Evolutionary conservation across 176 grass and related monocot genomes (phyloP).

Genomic region (Triticum monococcum): DNA sequence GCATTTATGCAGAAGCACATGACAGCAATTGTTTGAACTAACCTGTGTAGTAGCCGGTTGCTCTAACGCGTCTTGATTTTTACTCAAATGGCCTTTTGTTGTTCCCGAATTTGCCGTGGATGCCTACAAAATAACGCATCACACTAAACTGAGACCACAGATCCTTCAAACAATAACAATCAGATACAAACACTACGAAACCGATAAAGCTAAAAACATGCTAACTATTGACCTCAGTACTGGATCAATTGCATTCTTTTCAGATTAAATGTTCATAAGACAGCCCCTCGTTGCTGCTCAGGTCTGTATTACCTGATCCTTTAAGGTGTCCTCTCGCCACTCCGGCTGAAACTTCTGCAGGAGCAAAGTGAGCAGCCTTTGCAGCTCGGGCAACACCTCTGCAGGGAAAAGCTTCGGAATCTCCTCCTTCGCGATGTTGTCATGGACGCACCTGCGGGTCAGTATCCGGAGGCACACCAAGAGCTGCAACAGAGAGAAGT

Average conservation of each 20-base stretch:
- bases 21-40: background rate
- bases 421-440: constrained; percentile 53
- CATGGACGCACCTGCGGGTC: constrained; percentile 64
- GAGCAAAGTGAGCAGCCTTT: constrained; percentile 77
- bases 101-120: background rate
- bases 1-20: background rate
- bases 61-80: constrained; percentile 37
- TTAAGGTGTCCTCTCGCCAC: constrained; percentile 62
- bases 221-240: background rate
- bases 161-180: background rate
- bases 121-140: constrained; percentile 26
- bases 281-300: background rate
- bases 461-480: constrained; percentile 82
- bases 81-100: constrained; percentile 22
- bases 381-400: constrained; percentile 66
- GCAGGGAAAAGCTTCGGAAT: constrained; percentile 70
- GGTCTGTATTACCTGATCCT: constrained; percentile 55
- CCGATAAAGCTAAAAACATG: background rate
- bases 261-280: background rate
- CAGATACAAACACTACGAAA: background rate
- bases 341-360: constrained; percentile 89
- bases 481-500: constrained; percentile 45
- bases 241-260: background rate
- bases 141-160: background rate
- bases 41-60: constrained; percentile 40